These are phyloP conservation scores for Gossypium rotundifolium DNA, from an alignment of 345 rosid genomes.

Conservation along the genomic window DNA sequence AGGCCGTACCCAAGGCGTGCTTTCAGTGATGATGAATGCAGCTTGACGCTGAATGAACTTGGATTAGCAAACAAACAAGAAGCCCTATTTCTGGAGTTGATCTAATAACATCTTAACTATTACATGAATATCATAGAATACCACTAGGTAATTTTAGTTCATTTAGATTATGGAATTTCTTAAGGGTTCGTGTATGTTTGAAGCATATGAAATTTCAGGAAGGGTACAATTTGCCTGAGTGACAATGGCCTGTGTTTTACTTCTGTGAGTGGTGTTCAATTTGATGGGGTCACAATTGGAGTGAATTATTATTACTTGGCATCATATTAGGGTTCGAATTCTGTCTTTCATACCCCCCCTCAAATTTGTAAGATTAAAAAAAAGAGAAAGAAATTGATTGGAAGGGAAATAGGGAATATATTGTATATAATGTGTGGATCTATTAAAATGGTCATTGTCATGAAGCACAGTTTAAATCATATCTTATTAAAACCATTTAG, in stretches of 20 bases:
- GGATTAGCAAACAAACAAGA: slow-evolving; percentile 93
- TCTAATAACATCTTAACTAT: slow-evolving; percentile 25
- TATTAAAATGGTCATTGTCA: too few species aligned
- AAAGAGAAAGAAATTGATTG: too few species aligned
- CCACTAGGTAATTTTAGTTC: not conserved
- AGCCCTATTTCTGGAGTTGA: slow-evolving; percentile 87
- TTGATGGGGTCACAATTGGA: not conserved
- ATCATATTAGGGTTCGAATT: too few species aligned
- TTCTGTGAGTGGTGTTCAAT: slow-evolving; percentile 11
- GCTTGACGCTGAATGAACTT: slow-evolving; percentile 63
- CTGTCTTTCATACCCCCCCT: too few species aligned
- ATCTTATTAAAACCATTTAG: too few species aligned
- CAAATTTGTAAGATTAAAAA: too few species aligned
- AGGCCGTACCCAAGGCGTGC: slow-evolving; percentile 95
- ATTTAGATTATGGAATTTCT: not conserved
- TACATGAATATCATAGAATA: not conserved
- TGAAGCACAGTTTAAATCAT: too few species aligned
- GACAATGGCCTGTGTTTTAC: slow-evolving; percentile 5
- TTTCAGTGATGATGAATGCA: slow-evolving; percentile 67
- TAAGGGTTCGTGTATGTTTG: slow-evolving; percentile 10
- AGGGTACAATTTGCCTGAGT: slow-evolving; percentile 11
- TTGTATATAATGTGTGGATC: too few species aligned
- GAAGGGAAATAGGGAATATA: too few species aligned
- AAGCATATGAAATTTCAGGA: slow-evolving; percentile 14
- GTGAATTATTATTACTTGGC: too few species aligned